Conservation (phyloP, 148 eudicot genomes). For the Bassia scoparia region DNA sequence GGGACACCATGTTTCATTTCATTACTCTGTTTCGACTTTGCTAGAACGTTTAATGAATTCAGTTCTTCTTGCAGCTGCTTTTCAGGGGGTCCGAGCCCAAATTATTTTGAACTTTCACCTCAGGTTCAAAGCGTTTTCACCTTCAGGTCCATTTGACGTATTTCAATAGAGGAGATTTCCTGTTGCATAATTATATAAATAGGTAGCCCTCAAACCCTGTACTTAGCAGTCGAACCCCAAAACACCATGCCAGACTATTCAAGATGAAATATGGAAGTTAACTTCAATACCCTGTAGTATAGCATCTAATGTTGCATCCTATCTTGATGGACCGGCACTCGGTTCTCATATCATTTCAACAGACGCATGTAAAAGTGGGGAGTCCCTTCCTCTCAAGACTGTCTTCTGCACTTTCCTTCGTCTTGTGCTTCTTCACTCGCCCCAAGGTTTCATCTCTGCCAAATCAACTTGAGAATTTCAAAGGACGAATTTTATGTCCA, state of each 20-base stretch:
- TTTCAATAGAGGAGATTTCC: conserved; percentile 69
- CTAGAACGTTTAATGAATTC: conserved; percentile 32
- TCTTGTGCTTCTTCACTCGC: conserved; percentile 97
- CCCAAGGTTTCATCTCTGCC: conserved; percentile 92
- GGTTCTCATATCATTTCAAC: conserved; percentile 84
- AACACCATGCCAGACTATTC: conserved; percentile 9
- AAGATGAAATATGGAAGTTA: not conserved
- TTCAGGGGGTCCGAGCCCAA: conserved; percentile 28
- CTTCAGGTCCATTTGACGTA: conserved; percentile 59
- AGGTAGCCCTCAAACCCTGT: not conserved
- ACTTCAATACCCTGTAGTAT: conserved; percentile 64
- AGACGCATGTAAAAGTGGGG: conserved; percentile 86
- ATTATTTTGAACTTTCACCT: conserved; percentile 36
- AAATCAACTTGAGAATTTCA: conserved; percentile 7
- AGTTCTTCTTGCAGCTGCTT: conserved; percentile 29
- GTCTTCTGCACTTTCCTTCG: conserved; percentile 97
- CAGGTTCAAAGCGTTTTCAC: conserved; percentile 46
- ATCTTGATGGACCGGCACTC: conserved; percentile 90
- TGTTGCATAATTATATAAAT: conserved; percentile 17
- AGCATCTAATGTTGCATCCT: conserved; percentile 95
- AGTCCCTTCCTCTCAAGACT: conserved; percentile 98
- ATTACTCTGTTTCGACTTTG: conserved; percentile 32
- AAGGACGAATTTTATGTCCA: conserved; percentile 5
- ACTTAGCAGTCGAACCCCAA: conserved; percentile 13
- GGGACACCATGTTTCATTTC: conserved; percentile 33